A percentile compares a stretch with the other conserved stretches of the same genome.
phyloP scores from a whole-genome alignment of 2,329 filamentous ascomycete species.

The Phialemonium atrogriseum region DNA sequence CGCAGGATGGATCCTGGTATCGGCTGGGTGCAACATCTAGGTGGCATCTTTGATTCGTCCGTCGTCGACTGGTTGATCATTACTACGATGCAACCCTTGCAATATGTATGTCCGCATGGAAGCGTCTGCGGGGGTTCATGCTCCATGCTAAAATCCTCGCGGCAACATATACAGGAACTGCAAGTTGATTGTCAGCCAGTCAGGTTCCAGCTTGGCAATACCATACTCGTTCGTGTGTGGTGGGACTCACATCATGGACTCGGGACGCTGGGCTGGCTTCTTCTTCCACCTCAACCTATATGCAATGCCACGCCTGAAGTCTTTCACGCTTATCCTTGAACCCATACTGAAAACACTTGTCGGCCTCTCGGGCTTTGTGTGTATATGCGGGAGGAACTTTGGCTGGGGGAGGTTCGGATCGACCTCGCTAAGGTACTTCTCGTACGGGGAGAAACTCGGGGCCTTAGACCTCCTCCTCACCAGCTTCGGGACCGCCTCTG shows the following conservation, averaged over 20 bases:
- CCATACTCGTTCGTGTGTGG: no score
- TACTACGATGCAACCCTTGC: conserved; percentile 42
- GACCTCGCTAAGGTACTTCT: conserved; percentile 39
- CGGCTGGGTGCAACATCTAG: conserved; percentile 50
- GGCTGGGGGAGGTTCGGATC: conserved; percentile 34
- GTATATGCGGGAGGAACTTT: conserved; percentile 21
- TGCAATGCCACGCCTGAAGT: conserved; percentile 35
- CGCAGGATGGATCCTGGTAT: conserved; percentile 42
- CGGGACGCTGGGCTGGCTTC: conserved; percentile 20
- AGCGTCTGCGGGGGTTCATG: conserved; percentile 35
- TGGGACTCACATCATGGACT: conserved; percentile 5
- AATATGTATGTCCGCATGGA: conserved; percentile 51
- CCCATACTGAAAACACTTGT: conserved; percentile 35
- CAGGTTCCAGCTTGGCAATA: no score
- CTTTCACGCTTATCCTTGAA: conserved; percentile 35
- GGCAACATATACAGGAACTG: conserved; percentile 51
- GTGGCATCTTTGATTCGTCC: conserved; percentile 54
- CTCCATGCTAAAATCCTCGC: conserved; percentile 39
- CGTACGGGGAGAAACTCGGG: conserved; percentile 42
- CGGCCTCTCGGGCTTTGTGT: conserved; percentile 16
- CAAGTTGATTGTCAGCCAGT: no score
- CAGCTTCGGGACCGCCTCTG: conserved; percentile 15
- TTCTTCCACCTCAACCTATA: conserved; percentile 33
- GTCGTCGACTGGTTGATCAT: conserved; percentile 45
- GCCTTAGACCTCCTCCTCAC: conserved; percentile 26